Evolutionary conservation across 139 green algal species (phyloP).

Genomic region (Chlamydomonas urium): DNA sequence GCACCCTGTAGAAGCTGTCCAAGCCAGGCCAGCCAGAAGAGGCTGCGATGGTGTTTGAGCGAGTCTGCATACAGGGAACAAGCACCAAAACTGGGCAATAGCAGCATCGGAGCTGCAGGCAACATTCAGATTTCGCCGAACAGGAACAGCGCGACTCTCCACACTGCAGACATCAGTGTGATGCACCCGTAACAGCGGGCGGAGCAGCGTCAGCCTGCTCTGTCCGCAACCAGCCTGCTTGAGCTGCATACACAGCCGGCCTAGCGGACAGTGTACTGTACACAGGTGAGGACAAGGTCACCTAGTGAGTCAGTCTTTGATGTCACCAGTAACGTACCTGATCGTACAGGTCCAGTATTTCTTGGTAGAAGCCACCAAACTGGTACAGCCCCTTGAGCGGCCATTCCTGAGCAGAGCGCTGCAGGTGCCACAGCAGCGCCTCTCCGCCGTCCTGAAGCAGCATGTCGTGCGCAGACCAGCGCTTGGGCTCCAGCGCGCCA

Average conservation of each 20-base stretch:
- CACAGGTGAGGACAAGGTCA: too few species aligned
- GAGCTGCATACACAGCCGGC: not conserved
- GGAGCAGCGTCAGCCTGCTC: not conserved
- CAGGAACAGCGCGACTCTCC: too few species aligned
- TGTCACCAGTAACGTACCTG: not conserved
- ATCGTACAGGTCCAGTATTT: constrained; percentile 23
- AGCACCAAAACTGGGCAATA: not conserved
- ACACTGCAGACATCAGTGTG: not conserved
- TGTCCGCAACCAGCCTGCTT: too few species aligned
- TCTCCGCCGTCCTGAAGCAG: constrained; percentile 63
- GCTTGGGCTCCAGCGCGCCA: constrained; percentile 5
- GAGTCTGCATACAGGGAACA: not conserved
- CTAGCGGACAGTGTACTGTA: too few species aligned
- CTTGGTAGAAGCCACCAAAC: constrained; percentile 1
- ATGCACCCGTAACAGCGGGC: not conserved
- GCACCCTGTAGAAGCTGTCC: constrained; percentile 72
- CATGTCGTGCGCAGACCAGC: constrained; percentile 32
- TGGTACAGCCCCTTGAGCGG: constrained; percentile 77
- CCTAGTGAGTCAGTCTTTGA: not conserved
- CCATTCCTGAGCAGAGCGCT: constrained; percentile 50
- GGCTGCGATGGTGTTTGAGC: constrained; percentile 16
- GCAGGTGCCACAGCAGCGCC: constrained; percentile 53
- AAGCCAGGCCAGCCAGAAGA: constrained; percentile 76
- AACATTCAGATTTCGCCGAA: not conserved
- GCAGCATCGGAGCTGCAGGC: not conserved